phyloP scores from a whole-genome alignment of 306 rosid genomes.

The Prunus campanulata region DNA sequence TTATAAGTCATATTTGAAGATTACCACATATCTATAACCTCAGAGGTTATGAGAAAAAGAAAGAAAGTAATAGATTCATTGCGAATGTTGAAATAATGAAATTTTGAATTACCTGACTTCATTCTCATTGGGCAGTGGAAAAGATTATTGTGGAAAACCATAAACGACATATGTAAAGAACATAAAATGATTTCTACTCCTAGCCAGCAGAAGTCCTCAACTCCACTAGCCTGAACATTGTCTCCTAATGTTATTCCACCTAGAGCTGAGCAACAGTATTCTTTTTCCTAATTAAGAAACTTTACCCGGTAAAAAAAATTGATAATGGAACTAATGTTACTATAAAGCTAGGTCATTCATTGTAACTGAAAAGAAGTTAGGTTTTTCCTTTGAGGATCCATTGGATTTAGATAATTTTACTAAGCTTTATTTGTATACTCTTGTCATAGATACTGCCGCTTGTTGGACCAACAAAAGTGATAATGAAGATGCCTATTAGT shows the following conservation, averaged over 20 bases:
- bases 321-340: neutral
- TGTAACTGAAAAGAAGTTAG: too few relatives aligned
- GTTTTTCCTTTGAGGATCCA: conserved; percentile 2
- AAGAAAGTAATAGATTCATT: neutral
- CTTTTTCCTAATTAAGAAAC: neutral
- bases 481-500: conserved; percentile 63
- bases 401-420: neutral
- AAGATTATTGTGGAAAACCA: conserved; percentile 6
- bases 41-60: neutral
- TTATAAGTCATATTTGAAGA: conserved; percentile 2
- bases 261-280: neutral
- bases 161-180: neutral
- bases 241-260: neutral
- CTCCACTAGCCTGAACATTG: neutral
- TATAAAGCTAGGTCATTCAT: neutral
- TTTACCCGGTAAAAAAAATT: neutral
- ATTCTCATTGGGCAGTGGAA: conserved; percentile 7
- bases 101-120: neutral
- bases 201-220: neutral
- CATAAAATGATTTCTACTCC: neutral
- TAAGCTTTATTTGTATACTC: conserved; percentile 20
- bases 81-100: neutral
- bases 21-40: neutral
- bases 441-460: conserved; percentile 73
- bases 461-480: conserved; percentile 76